Evolutionary conservation across 1,139 yeast genomes (phyloP).

Genomic region (Keqinozyma sinolaborantium): DNA sequence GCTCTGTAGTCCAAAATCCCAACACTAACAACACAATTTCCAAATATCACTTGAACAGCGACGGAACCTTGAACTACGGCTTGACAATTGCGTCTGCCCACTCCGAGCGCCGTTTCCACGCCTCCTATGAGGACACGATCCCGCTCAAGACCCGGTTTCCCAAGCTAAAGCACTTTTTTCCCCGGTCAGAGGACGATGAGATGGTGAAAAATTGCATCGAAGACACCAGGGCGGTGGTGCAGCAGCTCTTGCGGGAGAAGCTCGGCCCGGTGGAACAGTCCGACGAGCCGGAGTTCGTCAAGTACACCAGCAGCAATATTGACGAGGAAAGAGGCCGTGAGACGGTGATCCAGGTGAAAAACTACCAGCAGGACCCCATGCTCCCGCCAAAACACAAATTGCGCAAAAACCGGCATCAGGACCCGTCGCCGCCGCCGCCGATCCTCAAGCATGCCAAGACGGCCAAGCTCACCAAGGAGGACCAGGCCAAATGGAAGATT

Average conservation of each 20-base stretch:
- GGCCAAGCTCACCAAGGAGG: constrained; percentile 63
- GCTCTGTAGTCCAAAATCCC: background rate
- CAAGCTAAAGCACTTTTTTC: constrained; percentile 38
- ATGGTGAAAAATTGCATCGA: constrained; percentile 20
- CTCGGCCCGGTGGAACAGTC: constrained; percentile 13
- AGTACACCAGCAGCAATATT: constrained; percentile 17
- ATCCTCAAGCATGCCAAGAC: constrained; percentile 25
- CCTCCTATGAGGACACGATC: constrained; percentile 36
- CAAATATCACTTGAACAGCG: constrained; percentile 21
- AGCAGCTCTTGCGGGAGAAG: constrained; percentile 17
- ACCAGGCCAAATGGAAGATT: constrained; percentile 78
- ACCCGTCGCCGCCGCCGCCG: constrained; percentile 66
- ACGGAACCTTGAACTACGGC: constrained; percentile 27
- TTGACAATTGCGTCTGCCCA: constrained; percentile 17
- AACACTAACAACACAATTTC: constrained; percentile 6
- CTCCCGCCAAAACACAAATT: constrained; percentile 78
- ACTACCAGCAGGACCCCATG: constrained; percentile 71
- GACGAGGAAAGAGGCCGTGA: constrained; percentile 14
- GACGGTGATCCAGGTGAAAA: constrained; percentile 27
- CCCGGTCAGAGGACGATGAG: constrained; percentile 28
- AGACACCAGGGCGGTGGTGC: constrained; percentile 26
- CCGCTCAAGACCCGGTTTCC: constrained; percentile 40
- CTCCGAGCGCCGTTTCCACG: constrained; percentile 15
- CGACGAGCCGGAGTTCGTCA: constrained; percentile 16
- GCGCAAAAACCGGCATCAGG: constrained; percentile 64